Conservation (phyloP, 495 filamentous ascomycete species). For the Aspergillus hancockii region DNA sequence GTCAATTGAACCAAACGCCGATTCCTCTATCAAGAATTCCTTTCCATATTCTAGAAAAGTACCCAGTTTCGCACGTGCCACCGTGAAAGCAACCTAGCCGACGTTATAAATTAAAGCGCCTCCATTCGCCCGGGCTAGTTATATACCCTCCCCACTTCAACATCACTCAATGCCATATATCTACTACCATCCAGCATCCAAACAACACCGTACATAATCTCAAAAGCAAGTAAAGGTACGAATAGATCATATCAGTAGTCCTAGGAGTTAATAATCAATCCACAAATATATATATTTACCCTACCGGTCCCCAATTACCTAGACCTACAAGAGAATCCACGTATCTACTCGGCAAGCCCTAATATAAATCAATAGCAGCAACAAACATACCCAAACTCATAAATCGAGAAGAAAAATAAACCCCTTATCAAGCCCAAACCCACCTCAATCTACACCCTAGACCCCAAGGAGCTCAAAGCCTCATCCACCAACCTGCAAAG, state of each 20-base stretch:
- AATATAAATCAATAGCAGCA: background rate
- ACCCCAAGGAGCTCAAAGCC: background rate
- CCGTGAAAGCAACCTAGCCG: background rate
- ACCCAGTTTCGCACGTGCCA: background rate
- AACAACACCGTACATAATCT: background rate
- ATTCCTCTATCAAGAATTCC: too few relatives aligned
- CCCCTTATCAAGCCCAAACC: background rate
- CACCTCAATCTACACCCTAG: background rate
- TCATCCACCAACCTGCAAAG: slow-evolving; percentile 3
- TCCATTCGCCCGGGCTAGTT: slow-evolving; percentile 9
- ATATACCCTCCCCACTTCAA: background rate
- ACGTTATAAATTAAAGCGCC: background rate
- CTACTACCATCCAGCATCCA: background rate
- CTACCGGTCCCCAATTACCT: background rate
- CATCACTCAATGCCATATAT: background rate
- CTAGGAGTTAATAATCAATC: background rate
- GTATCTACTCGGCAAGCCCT: background rate
- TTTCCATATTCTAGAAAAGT: too few relatives aligned
- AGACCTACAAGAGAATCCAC: background rate
- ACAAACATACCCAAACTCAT: background rate
- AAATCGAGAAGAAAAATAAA: background rate
- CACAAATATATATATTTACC: background rate
- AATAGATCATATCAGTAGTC: background rate
- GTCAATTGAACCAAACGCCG: too few relatives aligned
- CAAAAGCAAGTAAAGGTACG: background rate